Conservation (phyloP, 805 yeast species). For the Lipomyces chichibuensis region DNA sequence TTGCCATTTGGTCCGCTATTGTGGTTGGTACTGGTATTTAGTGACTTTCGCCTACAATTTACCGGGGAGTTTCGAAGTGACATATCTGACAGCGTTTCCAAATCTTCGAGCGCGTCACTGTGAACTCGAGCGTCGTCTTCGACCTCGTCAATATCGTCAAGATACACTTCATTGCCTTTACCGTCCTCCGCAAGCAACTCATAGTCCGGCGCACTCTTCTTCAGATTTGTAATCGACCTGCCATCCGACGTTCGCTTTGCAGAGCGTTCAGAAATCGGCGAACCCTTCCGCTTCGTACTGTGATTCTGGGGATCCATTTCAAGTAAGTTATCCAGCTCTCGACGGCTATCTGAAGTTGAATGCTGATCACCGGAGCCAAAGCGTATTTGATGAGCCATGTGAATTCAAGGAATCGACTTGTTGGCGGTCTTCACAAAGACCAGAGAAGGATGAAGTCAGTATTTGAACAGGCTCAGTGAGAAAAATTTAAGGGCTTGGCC, state of each 20-base stretch:
- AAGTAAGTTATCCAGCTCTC: not conserved
- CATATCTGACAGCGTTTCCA: conserved; percentile 10
- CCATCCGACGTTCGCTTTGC: conserved; percentile 11
- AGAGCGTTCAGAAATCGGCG: conserved; percentile 10
- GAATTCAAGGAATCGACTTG: not conserved
- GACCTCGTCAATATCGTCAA: conserved; percentile 9
- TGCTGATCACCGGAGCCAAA: not conserved
- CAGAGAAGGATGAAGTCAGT: not conserved
- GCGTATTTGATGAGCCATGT: not conserved
- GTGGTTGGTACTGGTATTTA: not conserved
- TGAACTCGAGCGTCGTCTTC: conserved; percentile 9
- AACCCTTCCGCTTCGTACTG: conserved; percentile 15
- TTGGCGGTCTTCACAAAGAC: not conserved
- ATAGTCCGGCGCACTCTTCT: conserved; percentile 5
- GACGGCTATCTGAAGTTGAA: not conserved
- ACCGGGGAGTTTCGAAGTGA: conserved; percentile 3
- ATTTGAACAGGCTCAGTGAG: not conserved
- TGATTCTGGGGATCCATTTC: conserved; percentile 4
- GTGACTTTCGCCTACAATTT: not conserved
- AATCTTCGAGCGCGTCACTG: conserved; percentile 10
- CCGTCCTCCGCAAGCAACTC: conserved; percentile 7
- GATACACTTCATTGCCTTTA: not conserved
- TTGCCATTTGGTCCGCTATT: not conserved
- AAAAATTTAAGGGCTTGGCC: not conserved
- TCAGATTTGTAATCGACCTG: conserved; percentile 6